Base-by-base conservation (phyloP, 257 asterid genomes). In the Solanum arcanum region DNA sequence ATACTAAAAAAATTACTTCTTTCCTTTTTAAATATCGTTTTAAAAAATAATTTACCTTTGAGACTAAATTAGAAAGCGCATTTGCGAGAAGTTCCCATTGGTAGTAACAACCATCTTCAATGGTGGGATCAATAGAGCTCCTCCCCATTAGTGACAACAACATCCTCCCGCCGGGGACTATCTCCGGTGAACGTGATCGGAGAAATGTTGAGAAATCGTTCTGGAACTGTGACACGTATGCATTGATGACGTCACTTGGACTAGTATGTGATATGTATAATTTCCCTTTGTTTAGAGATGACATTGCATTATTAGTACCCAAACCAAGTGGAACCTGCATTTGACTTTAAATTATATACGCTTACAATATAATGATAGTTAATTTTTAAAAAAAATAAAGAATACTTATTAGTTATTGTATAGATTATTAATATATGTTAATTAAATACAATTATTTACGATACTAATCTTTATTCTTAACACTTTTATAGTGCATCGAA, bases 11-110 rank as follows among this genome's bases (percentile, higher is more conserved):
- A 7, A 14, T 35, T 42, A 0, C 0, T 2, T 16, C 1, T 23
- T 62, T 11, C 8, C 0, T 66, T 66, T 18, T 20, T 27, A 16
- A 6, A 16, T 44, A 78, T 1, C 9, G 27, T 80, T 80, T 2
- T 5, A 18, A 11, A 31, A 18, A 68, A 25, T 15, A 7, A 29
- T 29, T 69, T 88, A 94, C 98, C 96, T 95, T 88, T 3, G 75
- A 60, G 69, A 83, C 94, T 95, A 95, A 68, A 66, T 86, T 83
- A 88, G 86, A 88, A 62, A 94, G 95, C 21, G 97, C 97, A 27
- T 78, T 87, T 15, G 96, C 92, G 2, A 94, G 89, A 6, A 95
- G 92, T 85, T 94, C 98, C 98, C 98, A 94, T 20, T 93, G 96
- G 49, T 92, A 29, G 68, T 80, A 86, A 90, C 90, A 88, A 80